Percentiles rank a stretch among this genome's conserved stretches.
Conservation (phyloP, 2,329 filamentous ascomycete genomes). For the Ophiocordyceps unilateralis region DNA sequence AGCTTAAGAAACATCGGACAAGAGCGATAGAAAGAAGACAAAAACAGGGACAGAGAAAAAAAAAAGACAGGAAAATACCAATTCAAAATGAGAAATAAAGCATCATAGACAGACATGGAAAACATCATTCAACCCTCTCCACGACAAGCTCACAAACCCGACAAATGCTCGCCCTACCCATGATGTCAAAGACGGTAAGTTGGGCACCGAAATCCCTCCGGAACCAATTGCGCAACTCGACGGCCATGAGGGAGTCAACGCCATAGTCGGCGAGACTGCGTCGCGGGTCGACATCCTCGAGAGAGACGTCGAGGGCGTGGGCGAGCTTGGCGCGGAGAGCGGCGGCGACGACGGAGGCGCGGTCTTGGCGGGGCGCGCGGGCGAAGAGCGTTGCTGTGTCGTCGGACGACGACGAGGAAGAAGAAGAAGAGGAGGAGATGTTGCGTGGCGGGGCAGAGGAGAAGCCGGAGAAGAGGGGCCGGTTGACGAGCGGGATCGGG, state of each 20-base stretch:
- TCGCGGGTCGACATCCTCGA: conserved; percentile 2
- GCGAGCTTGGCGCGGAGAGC: background rate
- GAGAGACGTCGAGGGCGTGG: background rate
- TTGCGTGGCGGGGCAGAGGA: background rate
- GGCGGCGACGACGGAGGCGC: background rate
- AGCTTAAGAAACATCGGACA: too few species aligned
- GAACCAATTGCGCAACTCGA: conserved; percentile 7
- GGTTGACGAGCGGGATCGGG: background rate
- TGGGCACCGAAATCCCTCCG: conserved; percentile 5
- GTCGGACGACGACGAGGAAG: background rate
- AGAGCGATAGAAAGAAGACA: too few species aligned
- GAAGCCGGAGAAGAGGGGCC: background rate
- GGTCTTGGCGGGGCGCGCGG: background rate
- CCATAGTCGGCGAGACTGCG: conserved; percentile 5
- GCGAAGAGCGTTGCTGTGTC: background rate
- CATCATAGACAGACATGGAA: background rate
- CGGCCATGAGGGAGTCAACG: conserved; percentile 6
- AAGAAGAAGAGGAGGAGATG: background rate
- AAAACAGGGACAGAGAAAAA: too few species aligned
- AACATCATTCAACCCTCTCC: background rate
- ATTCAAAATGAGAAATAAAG: too few species aligned
- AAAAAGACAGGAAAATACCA: too few species aligned
- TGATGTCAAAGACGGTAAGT: conserved; percentile 7
- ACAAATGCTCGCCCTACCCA: background rate
- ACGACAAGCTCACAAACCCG: background rate